Evolutionary conservation across 2,329 filamentous ascomycete species (phyloP).

Genomic region (Calonectria pteridis): DNA sequence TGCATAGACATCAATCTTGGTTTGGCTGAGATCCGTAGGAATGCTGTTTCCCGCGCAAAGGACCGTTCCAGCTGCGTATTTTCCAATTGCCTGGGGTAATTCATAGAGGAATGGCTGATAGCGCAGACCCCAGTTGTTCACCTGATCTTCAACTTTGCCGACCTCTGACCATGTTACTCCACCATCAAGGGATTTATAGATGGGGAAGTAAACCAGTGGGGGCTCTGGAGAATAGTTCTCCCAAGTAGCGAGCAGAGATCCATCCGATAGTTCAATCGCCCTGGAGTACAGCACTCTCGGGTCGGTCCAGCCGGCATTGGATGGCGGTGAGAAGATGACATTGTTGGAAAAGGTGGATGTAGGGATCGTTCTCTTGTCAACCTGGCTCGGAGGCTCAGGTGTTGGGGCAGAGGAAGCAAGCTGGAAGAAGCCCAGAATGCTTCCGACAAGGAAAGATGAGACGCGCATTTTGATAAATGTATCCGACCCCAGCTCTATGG

Average conservation of each 20-base stretch:
- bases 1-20: constrained; percentile 78
- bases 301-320: constrained; percentile 55
- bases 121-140: constrained; percentile 73
- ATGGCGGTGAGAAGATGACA: constrained; percentile 56
- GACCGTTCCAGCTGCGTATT: constrained; percentile 72
- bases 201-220: constrained; percentile 66
- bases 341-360: constrained; percentile 39
- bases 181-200: constrained; percentile 65
- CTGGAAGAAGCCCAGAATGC: constrained; percentile 14
- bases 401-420: constrained; percentile 8
- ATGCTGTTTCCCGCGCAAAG: constrained; percentile 72
- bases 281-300: constrained; percentile 60
- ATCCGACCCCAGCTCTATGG: not conserved
- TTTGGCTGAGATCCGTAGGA: constrained; percentile 69
- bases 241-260: constrained; percentile 66
- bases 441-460: constrained; percentile 1
- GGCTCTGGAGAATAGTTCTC: constrained; percentile 70
- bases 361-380: constrained; percentile 16
- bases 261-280: constrained; percentile 57
- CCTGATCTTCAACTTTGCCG: constrained; percentile 72
- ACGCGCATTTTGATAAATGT: not conserved
- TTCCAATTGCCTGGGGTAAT: constrained; percentile 68
- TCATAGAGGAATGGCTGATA: constrained; percentile 79
- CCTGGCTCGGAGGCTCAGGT: not conserved
- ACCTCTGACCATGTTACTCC: constrained; percentile 73